Conservation (phyloP, 352 stramenopile genomes). For the Pythium phragmitis region DNA sequence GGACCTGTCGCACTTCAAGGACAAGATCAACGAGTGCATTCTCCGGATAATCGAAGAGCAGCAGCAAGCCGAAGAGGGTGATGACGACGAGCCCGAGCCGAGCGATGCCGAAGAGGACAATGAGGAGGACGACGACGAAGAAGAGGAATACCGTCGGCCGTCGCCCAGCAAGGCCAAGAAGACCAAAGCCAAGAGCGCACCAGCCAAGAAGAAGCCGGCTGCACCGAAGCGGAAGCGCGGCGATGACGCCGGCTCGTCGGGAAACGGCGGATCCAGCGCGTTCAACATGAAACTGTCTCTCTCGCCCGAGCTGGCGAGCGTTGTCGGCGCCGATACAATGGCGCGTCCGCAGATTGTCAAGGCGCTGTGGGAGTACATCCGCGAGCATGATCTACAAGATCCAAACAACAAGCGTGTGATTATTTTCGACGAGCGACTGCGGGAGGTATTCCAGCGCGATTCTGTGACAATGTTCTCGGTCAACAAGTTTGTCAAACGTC, state of each 20-base stretch:
- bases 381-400: constrained; percentile 94
- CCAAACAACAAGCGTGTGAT: constrained; percentile 94
- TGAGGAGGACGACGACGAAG: constrained; percentile 44
- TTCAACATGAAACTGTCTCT: constrained; percentile 80
- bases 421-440: constrained; percentile 86
- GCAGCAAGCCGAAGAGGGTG: constrained; percentile 59
- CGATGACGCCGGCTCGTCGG: constrained; percentile 7
- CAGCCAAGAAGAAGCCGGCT: constrained; percentile 47
- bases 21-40: constrained; percentile 83
- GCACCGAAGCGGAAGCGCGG: constrained; percentile 56
- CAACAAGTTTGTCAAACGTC: constrained; percentile 88
- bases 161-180: constrained; percentile 40
- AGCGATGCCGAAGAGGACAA: constrained; percentile 41
- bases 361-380: constrained; percentile 96
- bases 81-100: constrained; percentile 44
- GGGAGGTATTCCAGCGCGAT: constrained; percentile 74
- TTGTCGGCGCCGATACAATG: constrained; percentile 87
- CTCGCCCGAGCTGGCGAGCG: constrained; percentile 70
- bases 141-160: constrained; percentile 17
- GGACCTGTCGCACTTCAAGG: constrained; percentile 80
- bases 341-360: constrained; percentile 94
- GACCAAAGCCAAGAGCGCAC: constrained; percentile 28
- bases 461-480: constrained; percentile 89
- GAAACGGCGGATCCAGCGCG: constrained; percentile 35
- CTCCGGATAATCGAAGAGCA: constrained; percentile 81